Conservation (phyloP, 1,284 basidiomycete species). For the Fomitopsis pinicola region DNA sequence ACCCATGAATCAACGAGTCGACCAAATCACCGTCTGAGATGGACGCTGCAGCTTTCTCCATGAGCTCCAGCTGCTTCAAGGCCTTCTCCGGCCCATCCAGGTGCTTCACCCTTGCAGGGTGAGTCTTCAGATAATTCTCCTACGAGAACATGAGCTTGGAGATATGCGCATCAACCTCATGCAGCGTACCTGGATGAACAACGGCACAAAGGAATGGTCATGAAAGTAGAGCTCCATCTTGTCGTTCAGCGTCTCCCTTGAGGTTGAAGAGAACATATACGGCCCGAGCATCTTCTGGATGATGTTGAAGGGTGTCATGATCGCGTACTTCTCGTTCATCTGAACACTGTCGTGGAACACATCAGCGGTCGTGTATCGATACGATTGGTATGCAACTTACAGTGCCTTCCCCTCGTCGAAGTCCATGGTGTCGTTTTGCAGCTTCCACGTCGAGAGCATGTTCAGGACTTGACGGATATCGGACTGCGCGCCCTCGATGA, state of each 20-base stretch:
- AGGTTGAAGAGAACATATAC: conserved; percentile 82
- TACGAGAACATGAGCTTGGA: conserved; percentile 25
- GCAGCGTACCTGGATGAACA: conserved; percentile 82
- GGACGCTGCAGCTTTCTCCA: conserved; percentile 85
- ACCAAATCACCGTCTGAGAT: conserved; percentile 97
- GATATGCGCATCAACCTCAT: neutral
- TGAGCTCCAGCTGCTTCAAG: conserved; percentile 75
- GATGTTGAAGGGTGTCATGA: conserved; percentile 89
- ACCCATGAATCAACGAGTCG: conserved; percentile 93
- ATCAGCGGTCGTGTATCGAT: neutral
- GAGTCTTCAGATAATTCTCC: conserved; percentile 90
- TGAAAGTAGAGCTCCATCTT: conserved; percentile 98
- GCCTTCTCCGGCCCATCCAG: conserved; percentile 59
- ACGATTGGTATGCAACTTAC: conserved; percentile 42
- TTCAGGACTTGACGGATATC: conserved; percentile 97
- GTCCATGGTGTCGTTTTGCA: conserved; percentile 73
- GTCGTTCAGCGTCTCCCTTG: conserved; percentile 79
- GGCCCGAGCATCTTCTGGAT: conserved; percentile 85
- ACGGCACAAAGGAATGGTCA: conserved; percentile 88
- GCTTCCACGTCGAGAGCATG: conserved; percentile 96
- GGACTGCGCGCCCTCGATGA: conserved; percentile 84
- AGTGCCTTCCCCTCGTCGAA: conserved; percentile 89
- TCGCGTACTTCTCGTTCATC: conserved; percentile 89
- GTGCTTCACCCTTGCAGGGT: conserved; percentile 60
- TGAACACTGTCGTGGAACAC: conserved; percentile 53